Conservation (phyloP, 2,329 filamentous ascomycete species). For the Aphanoascus verrucosus region DNA sequence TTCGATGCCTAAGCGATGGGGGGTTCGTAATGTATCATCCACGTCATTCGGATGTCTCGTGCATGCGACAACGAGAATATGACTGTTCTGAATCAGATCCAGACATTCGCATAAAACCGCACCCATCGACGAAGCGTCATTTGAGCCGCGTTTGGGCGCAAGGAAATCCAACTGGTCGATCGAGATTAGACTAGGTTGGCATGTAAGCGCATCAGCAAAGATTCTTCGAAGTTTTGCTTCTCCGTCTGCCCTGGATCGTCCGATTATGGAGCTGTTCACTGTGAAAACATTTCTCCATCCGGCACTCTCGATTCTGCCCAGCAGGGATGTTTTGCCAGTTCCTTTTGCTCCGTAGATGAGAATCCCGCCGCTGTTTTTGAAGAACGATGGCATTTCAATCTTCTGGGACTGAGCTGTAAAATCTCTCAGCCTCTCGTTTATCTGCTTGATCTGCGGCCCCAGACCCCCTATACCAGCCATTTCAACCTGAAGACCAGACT, state of each 20-base stretch:
- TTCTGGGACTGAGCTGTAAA: slow-evolving; percentile 36
- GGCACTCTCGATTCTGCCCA: slow-evolving; percentile 55
- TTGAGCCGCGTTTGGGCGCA: slow-evolving; percentile 47
- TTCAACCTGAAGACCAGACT: slow-evolving; percentile 24
- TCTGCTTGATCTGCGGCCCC: slow-evolving; percentile 48
- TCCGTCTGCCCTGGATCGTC: slow-evolving; percentile 32
- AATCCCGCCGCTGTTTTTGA: slow-evolving; percentile 45
- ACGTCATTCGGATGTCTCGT: slow-evolving; percentile 64
- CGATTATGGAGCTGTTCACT: slow-evolving; percentile 27
- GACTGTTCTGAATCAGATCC: slow-evolving; percentile 34
- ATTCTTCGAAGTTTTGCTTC: slow-evolving; percentile 51
- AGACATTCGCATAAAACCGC: slow-evolving; percentile 34
- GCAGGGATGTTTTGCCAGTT: slow-evolving; percentile 70
- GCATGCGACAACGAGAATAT: slow-evolving; percentile 63
- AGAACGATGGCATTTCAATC: slow-evolving; percentile 33
- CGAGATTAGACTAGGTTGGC: slow-evolving; percentile 65
- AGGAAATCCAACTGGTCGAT: slow-evolving; percentile 69
- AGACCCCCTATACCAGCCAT: slow-evolving; percentile 56
- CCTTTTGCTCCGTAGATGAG: slow-evolving; percentile 72
- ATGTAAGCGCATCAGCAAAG: slow-evolving; percentile 57
- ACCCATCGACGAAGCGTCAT: slow-evolving; percentile 31
- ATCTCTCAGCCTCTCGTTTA: slow-evolving; percentile 56
- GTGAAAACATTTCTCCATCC: slow-evolving; percentile 60
- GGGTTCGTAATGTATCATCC: slow-evolving; percentile 55
- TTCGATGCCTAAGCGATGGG: slow-evolving; percentile 54